Evolutionary conservation across 1,284 basidiomycete genomes (phyloP).

Genomic region (Cryptococcus sp.): DNA sequence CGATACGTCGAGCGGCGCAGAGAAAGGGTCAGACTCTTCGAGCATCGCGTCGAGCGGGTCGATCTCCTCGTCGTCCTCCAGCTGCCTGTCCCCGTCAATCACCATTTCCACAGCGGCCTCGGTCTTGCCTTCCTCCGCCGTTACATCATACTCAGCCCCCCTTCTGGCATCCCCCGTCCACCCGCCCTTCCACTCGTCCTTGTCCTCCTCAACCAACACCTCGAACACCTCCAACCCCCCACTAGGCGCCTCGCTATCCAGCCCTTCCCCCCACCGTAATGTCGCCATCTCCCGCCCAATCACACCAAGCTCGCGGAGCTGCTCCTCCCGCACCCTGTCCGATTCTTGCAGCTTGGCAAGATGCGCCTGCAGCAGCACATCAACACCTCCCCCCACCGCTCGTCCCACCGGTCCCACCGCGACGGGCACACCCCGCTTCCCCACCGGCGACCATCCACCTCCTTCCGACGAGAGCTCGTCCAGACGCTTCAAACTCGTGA

Average conservation of each 20-base stretch:
- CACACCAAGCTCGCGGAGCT: constrained; percentile 7
- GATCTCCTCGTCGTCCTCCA: constrained; percentile 1
- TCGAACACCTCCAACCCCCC: not conserved
- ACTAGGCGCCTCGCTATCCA: not conserved
- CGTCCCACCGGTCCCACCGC: not conserved
- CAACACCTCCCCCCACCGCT: not conserved
- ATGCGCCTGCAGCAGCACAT: constrained; percentile 2
- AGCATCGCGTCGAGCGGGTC: constrained; percentile 4
- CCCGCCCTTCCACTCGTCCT: not conserved
- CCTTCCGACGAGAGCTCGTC: not conserved
- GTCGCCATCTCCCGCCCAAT: constrained; percentile 1
- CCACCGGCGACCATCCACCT: too few relatives aligned
- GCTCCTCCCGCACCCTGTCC: constrained; percentile 11
- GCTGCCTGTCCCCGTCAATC: not conserved
- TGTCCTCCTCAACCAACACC: constrained; percentile 2
- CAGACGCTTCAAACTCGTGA: constrained; percentile 1
- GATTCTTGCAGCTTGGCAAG: constrained; percentile 11
- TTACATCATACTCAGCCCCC: not conserved
- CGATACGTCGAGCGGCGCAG: not conserved
- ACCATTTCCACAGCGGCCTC: not conserved
- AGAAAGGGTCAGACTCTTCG: not conserved
- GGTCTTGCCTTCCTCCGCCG: too few relatives aligned
- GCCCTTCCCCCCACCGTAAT: constrained; percentile 1
- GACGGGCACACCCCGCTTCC: too few relatives aligned
- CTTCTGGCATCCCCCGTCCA: constrained; percentile 1